Evolutionary conservation across 2,329 filamentous ascomycete genomes (phyloP), one percentile per base, ranked within the genome.

Genomic region (Fusarium sp.): DNA sequence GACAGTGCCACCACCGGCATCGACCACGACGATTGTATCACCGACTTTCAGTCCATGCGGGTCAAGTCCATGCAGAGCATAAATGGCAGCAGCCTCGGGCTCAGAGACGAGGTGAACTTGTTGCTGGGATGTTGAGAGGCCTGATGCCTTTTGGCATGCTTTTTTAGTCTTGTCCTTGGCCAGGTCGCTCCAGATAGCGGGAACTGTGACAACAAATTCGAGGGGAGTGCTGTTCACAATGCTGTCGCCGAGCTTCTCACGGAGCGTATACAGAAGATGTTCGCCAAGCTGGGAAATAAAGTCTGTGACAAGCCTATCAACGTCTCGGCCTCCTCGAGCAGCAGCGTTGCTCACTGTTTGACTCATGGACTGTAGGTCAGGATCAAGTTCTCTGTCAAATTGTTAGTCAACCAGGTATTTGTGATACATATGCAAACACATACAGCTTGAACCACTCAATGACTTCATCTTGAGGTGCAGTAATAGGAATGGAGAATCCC

Each of bases 141-240:
- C 77, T 3, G 73, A 69, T 16, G 82, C 80, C 13, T 72, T 74
- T 61, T 81, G 74, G 44, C 81, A 84, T 18, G 84, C 84, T 52
- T 81, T 78, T 47, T 79, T 78, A 2, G 84, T 88, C 63, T 81
- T 82, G 41, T 85, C 79, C 47, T 85, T 87, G 55, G 85, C 84
- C 8, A 80, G 76, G 44, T 87, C 85, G 47, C 82, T 85, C 86
- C 86, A 88, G 9, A 88, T 84, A 8, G 86, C 85, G 1, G 86
- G 86, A 0, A 88, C 85, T 0, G 86, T 87, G 46, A 88, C 74
- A 46, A 88, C 81, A 53, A 86, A 86, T 57, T 87, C 81, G 8
- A 86, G 76, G 2, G 82, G 78, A 0, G 78, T 85, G 46, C 71
- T 80, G 7, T 78, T 77, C 27, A 86, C 71, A 24, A 84, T 80